Evolutionary conservation across 371 early-diverging fungal species (phyloP), one percentile per base, ranked within the genome.

Genomic region (Agmasoma carcini): DNA sequence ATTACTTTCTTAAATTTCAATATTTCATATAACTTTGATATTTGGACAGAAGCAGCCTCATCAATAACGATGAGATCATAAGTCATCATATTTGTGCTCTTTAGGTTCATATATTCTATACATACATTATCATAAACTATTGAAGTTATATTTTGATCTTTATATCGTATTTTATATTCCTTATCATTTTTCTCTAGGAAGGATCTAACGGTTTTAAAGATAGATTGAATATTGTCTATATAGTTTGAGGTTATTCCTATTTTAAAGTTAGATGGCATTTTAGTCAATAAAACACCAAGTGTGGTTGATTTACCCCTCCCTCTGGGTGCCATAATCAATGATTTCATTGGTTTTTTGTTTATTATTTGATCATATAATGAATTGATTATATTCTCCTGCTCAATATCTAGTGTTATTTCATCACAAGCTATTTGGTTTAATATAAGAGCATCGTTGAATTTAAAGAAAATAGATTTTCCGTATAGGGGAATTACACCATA

Each of bases 261-360:
- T 94, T 88, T 72, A 90, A 90, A 63, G 86, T 85, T 15, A n/a
- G 31, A 12, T 43, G 34, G 76, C 50, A 52, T 27, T 91, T 91
- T 69, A 88, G 86, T 0, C 89, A 85, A 20, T 23, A 90, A 80
- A 34, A 95, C 79, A 34, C 96, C 98, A 37, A 98, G 78, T 0
- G 93, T 83, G 0, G 96, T 95, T 11, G 94, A 93, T 77, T 98
- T 98, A 72, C 98, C 98, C 63, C 98, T 83, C 70, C 98, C 98
- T 79, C 98, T 86, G 27, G 84, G 80, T 22, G 98, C 94, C 2
- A 92, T 94, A 68, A 97, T 78, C 0, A 87, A 79, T 25, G 90
- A 87, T 0, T 90, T 90, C n/a, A n/a, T n/a, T n/a, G n/a, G n/a
- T n/a, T n/a, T n/a, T n/a, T n/a, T n/a, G n/a, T n/a, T n/a, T n/a